Evolutionary conservation across 306 rosid genomes (phyloP).

Genomic region (Acacia crassicarpa): DNA sequence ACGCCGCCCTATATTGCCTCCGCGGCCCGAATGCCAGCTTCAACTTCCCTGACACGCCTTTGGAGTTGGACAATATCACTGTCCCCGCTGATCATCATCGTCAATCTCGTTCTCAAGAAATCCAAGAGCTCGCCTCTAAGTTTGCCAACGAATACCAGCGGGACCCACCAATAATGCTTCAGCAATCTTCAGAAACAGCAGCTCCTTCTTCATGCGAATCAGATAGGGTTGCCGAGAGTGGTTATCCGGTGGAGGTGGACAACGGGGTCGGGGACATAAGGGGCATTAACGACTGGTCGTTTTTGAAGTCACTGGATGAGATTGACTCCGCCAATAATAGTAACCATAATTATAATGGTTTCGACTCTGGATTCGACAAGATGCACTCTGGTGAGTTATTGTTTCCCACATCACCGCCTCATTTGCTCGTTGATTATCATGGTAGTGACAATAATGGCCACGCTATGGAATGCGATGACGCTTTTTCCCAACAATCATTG

Average conservation of each 20-base stretch:
- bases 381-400: conserved; percentile 35
- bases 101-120: conserved; percentile 42
- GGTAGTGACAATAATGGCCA: background rate
- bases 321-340: background rate
- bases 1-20: conserved; percentile 65
- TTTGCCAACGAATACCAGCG: conserved; percentile 42
- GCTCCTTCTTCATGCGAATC: background rate
- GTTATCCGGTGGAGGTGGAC: conserved; percentile 6
- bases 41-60: conserved; percentile 56
- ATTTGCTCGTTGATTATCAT: background rate
- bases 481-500: conserved; percentile 46
- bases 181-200: background rate
- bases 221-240: conserved; percentile 6
- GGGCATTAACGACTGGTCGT: conserved; percentile 43
- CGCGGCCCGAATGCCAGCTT: conserved; percentile 61
- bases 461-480: conserved; percentile 24
- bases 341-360: conserved; percentile 1
- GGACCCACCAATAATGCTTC: background rate
- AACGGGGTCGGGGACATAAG: background rate
- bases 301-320: conserved; percentile 35
- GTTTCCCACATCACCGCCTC: conserved; percentile 7
- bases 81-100: background rate
- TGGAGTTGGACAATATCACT: conserved; percentile 9
- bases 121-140: conserved; percentile 55
- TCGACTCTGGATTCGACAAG: conserved; percentile 31